phyloP scores from a whole-genome alignment of 2,329 filamentous ascomycete genomes.

The Zymoseptoria passerinii region DNA sequence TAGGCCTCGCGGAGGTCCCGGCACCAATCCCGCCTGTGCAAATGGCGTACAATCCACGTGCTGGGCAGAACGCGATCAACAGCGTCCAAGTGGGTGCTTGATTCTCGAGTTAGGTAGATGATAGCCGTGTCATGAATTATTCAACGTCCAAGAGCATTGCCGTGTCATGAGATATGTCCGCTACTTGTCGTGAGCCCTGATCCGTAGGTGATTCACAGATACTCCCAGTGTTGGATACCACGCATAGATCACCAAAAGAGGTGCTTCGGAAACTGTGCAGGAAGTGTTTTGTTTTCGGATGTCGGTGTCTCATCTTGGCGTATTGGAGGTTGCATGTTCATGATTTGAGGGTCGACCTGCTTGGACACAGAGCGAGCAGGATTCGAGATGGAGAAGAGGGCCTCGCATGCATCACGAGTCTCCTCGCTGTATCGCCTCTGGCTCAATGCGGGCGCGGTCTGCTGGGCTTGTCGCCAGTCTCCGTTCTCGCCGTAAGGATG shows the following conservation, averaged over 20 bases:
- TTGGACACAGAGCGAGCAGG: neutral
- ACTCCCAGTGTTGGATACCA: neutral
- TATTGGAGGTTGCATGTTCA: neutral
- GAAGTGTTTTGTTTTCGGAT: neutral
- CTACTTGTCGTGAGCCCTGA: neutral
- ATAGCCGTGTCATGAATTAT: neutral
- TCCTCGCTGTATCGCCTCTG: conserved; percentile 17
- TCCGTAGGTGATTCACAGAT: neutral
- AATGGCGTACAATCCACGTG: conserved; percentile 17
- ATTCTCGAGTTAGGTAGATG: neutral
- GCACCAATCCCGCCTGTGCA: conserved; percentile 26
- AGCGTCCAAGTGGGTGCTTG: conserved; percentile 6
- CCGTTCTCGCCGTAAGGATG: neutral
- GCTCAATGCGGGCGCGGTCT: neutral
- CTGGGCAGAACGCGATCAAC: conserved; percentile 17
- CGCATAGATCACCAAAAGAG: conserved; percentile 13
- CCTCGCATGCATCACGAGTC: conserved; percentile 16
- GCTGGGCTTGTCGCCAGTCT: conserved; percentile 5
- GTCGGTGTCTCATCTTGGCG: neutral
- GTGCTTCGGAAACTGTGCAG: conserved; percentile 14
- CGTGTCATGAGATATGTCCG: no score
- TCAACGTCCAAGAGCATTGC: no score
- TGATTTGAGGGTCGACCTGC: neutral
- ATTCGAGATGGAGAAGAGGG: conserved; percentile 17
- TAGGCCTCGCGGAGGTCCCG: conserved; percentile 31